A percentile compares a stretch with the other conserved stretches of the same genome.
phyloP scores from a whole-genome alignment of 2,329 filamentous ascomycete genomes.

The Calonectria montana region DNA sequence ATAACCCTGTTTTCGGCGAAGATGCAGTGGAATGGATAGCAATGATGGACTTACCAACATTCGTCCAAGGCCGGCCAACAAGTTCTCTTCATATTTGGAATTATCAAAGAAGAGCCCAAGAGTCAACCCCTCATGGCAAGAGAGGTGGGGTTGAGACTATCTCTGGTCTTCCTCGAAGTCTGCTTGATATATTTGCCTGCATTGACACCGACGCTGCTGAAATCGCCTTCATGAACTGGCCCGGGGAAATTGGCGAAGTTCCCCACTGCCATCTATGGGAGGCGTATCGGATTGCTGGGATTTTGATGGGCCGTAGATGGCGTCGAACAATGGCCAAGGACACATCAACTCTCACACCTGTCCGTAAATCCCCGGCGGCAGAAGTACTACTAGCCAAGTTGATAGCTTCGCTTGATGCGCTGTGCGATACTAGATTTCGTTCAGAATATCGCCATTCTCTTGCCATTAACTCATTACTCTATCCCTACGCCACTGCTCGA shows the following conservation, averaged over 20 bases:
- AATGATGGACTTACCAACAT: slow-evolving; percentile 37
- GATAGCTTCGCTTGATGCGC: slow-evolving; percentile 39
- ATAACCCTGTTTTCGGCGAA: not conserved
- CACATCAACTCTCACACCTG: not conserved
- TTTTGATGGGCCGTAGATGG: slow-evolving; percentile 35
- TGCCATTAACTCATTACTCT: slow-evolving; percentile 40
- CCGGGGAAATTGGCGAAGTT: slow-evolving; percentile 39
- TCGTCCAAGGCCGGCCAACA: slow-evolving; percentile 28
- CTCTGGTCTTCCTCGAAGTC: slow-evolving; percentile 40
- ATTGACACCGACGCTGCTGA: slow-evolving; percentile 31
- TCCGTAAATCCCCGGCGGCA: not conserved
- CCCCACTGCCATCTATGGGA: slow-evolving; percentile 46
- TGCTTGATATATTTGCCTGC: slow-evolving; percentile 41
- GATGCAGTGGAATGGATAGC: slow-evolving; percentile 29
- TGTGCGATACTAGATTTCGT: slow-evolving; percentile 28
- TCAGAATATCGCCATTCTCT: slow-evolving; percentile 31
- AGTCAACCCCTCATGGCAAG: not conserved
- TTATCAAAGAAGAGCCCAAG: slow-evolving; percentile 16
- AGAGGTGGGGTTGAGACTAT: slow-evolving; percentile 37
- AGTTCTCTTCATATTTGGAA: slow-evolving; percentile 29
- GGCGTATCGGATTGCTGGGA: slow-evolving; percentile 38
- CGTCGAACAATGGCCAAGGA: not conserved
- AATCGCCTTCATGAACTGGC: slow-evolving; percentile 34
- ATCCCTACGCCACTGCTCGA: slow-evolving; percentile 40
- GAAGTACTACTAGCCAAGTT: slow-evolving; percentile 40